Conservation (phyloP, 1,139 yeast genomes). For the Pichia sp. region DNA sequence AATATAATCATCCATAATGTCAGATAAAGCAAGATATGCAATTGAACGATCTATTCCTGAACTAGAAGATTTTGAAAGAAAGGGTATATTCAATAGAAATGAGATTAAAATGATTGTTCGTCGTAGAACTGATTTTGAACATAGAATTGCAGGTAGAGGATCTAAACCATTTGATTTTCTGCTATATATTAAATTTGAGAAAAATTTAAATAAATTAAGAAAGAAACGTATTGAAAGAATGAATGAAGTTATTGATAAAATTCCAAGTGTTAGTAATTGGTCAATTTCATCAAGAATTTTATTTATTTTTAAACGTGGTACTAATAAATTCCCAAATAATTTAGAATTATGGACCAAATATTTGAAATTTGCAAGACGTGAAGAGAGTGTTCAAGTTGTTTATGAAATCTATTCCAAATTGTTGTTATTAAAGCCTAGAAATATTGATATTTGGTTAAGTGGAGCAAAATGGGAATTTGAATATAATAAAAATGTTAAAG, state of each 20-base stretch:
- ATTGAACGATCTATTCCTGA: conserved; percentile 81
- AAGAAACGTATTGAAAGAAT: conserved; percentile 63
- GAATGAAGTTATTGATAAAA: conserved; percentile 41
- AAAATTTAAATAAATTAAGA: conserved; percentile 71
- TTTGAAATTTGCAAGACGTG: conserved; percentile 62
- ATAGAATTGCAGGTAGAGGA: conserved; percentile 79
- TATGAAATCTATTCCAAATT: conserved; percentile 74
- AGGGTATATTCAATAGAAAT: conserved; percentile 70
- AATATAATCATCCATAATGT: conserved; percentile 18
- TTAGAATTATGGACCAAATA: conserved; percentile 73
- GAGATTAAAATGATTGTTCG: conserved; percentile 86
- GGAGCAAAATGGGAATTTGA: conserved; percentile 95
- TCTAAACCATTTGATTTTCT: conserved; percentile 72
- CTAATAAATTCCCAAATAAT: conserved; percentile 73
- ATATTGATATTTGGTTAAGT: conserved; percentile 85
- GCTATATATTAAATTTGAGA: conserved; percentile 75
- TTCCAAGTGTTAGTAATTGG: conserved; percentile 73
- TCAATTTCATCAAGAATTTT: conserved; percentile 78
- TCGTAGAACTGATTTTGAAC: conserved; percentile 93
- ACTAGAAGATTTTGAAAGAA: conserved; percentile 75
- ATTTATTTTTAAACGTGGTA: conserved; percentile 80
- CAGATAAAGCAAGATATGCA: conserved; percentile 53
- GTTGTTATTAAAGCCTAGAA: conserved; percentile 84
- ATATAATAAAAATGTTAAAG: conserved; percentile 78
- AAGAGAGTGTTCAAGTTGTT: conserved; percentile 73